Conservation (phyloP, 2,329 filamentous ascomycete genomes). For the Stemphylium lycopersici region DNA sequence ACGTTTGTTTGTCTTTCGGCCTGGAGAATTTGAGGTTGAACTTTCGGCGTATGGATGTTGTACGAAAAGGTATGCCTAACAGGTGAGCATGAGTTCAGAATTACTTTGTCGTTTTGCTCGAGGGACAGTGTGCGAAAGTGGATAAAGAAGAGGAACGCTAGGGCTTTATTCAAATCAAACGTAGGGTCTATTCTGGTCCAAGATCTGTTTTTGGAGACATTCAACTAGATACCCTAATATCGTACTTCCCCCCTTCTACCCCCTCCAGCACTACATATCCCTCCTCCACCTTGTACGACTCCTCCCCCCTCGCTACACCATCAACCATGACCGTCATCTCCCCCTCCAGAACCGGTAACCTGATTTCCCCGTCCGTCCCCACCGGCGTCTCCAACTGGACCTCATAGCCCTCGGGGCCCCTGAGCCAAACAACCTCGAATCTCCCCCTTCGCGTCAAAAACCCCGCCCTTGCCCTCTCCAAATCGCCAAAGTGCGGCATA, state of each 20-base stretch:
- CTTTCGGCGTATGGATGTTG: too few relatives aligned
- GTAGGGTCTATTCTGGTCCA: too few relatives aligned
- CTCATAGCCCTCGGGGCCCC: not conserved
- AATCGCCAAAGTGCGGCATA: conserved; percentile 24
- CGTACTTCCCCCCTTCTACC: not conserved
- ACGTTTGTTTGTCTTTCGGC: too few relatives aligned
- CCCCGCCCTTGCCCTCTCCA: conserved; percentile 22
- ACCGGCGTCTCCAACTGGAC: not conserved
- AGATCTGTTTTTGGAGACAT: too few relatives aligned
- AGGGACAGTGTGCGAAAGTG: too few relatives aligned
- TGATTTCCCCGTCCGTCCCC: not conserved
- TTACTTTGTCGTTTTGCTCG: too few relatives aligned
- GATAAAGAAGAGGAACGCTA: not conserved
- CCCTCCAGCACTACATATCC: not conserved
- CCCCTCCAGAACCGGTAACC: not conserved
- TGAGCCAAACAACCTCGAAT: conserved; percentile 16
- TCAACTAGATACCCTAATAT: not conserved
- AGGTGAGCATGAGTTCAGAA: too few relatives aligned
- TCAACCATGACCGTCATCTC: not conserved
- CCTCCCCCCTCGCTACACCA: not conserved
- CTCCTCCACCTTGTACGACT: not conserved
- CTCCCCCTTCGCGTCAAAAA: conserved; percentile 23
- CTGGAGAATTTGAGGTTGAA: too few relatives aligned
- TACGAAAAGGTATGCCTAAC: too few relatives aligned
- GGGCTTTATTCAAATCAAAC: too few relatives aligned